Percentiles rank a stretch among this genome's conserved stretches.
phyloP scores from a whole-genome alignment of 495 filamentous ascomycete genomes.

The Jackrogersella minutella region DNA sequence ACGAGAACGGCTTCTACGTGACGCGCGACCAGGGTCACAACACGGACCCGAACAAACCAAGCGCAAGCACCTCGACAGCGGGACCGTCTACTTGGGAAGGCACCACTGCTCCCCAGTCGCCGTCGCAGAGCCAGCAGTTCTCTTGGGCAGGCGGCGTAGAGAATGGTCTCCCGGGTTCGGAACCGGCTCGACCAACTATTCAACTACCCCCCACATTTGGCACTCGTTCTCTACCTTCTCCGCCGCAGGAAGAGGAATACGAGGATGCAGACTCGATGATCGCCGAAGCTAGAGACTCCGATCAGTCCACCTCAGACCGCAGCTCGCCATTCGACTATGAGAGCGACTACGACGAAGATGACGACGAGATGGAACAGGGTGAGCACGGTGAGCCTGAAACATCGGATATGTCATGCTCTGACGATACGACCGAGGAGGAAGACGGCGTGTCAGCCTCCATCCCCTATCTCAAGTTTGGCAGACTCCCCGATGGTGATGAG shows the following conservation, averaged over 20 bases:
- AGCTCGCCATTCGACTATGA: not conserved
- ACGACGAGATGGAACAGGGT: not conserved
- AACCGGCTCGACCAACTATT: not conserved
- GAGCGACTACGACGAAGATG: not conserved
- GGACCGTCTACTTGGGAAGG: too few relatives aligned
- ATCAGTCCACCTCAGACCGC: not conserved
- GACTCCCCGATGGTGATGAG: not conserved
- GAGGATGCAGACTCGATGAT: not conserved
- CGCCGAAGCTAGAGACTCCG: too few relatives aligned
- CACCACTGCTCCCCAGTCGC: not conserved
- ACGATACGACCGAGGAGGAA: too few relatives aligned
- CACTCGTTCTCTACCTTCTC: too few relatives aligned
- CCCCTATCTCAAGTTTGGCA: not conserved
- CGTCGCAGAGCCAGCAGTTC: not conserved
- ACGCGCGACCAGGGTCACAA: not conserved
- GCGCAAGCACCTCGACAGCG: too few relatives aligned
- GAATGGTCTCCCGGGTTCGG: not conserved
- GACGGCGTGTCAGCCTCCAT: not conserved
- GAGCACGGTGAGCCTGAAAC: not conserved
- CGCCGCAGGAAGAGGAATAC: not conserved
- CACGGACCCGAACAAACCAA: not conserved
- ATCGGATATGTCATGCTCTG: too few relatives aligned
- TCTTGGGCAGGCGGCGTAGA: slow-evolving; percentile 21
- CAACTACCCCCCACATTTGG: not conserved
- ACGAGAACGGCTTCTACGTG: slow-evolving; percentile 19